Percentiles rank a stretch among this genome's conserved stretches.
Conservation (phyloP, 2,329 filamentous ascomycete species). For the Scytalidium sp. region DNA sequence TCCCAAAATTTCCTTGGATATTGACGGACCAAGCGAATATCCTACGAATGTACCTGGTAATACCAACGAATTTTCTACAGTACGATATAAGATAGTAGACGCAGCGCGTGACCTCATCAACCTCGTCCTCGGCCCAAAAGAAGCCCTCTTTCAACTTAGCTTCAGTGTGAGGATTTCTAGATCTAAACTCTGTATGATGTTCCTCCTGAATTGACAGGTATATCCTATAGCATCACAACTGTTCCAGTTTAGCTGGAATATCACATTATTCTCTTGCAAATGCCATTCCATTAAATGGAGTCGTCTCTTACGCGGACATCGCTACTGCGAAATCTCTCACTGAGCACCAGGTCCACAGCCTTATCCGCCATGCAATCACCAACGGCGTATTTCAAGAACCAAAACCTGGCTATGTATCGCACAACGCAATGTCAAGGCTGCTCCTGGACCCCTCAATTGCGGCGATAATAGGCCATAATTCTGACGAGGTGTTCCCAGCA, state of each 20-base stretch:
- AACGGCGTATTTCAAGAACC: slow-evolving; percentile 39
- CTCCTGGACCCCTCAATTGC: slow-evolving; percentile 18
- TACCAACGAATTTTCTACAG: neutral
- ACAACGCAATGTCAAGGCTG: slow-evolving; percentile 36
- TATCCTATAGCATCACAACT: neutral
- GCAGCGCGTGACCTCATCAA: neutral
- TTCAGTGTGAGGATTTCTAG: neutral
- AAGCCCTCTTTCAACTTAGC: neutral
- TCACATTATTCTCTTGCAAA: neutral
- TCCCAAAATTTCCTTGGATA: neutral
- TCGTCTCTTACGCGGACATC: slow-evolving; percentile 24
- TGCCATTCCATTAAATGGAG: slow-evolving; percentile 28
- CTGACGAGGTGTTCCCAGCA: neutral
- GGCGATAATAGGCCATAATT: neutral
- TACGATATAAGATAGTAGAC: neutral
- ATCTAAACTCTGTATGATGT: neutral
- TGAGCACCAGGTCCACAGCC: slow-evolving; percentile 26
- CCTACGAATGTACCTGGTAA: neutral
- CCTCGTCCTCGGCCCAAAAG: neutral
- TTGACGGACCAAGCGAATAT: neutral
- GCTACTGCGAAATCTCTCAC: slow-evolving; percentile 21
- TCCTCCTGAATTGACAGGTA: neutral
- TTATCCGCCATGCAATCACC: slow-evolving; percentile 37
- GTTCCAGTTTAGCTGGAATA: neutral
- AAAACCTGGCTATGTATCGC: slow-evolving; percentile 32